Percentiles rank a stretch among this genome's conserved stretches.
phyloP scores from a whole-genome alignment of 2,329 filamentous ascomycete species.

The Celoporthe dispersa region DNA sequence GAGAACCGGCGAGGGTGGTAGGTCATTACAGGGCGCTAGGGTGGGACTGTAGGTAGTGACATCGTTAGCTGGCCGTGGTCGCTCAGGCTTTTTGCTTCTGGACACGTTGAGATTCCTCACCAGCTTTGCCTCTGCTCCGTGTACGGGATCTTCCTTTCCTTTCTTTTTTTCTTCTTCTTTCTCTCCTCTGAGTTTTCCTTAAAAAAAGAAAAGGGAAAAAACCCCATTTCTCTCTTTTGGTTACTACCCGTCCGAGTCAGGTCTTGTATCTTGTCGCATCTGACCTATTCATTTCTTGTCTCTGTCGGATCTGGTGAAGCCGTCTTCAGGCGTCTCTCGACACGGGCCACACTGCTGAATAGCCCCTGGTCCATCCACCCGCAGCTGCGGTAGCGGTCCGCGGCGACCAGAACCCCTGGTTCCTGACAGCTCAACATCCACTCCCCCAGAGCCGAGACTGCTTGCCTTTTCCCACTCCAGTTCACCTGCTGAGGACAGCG shows the following conservation, averaged over 20 bases:
- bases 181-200: too few relatives aligned
- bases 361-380: conserved; percentile 14
- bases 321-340: neutral
- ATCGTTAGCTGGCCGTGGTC: conserved; percentile 11
- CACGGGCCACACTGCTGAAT: conserved; percentile 1
- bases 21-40: neutral
- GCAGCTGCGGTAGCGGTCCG: conserved; percentile 15
- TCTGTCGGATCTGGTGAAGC: neutral
- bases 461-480: conserved; percentile 18
- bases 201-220: too few relatives aligned
- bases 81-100: conserved; percentile 12
- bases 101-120: conserved; percentile 27
- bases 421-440: conserved; percentile 13
- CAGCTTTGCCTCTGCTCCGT: conserved; percentile 6
- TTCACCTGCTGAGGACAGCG: conserved; percentile 29
- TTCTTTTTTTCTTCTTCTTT: neutral
- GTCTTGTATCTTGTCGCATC: neutral
- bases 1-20: conserved; percentile 2
- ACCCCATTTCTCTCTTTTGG: neutral
- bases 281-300: neutral
- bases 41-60: conserved; percentile 8
- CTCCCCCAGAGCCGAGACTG: neutral
- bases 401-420: conserved; percentile 13
- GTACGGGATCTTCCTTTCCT: neutral
- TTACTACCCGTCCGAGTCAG: neutral